These are phyloP conservation scores for Musa schizocarpa DNA, from an alignment of 176 grass and related monocot species.

Conservation along the genomic window DNA sequence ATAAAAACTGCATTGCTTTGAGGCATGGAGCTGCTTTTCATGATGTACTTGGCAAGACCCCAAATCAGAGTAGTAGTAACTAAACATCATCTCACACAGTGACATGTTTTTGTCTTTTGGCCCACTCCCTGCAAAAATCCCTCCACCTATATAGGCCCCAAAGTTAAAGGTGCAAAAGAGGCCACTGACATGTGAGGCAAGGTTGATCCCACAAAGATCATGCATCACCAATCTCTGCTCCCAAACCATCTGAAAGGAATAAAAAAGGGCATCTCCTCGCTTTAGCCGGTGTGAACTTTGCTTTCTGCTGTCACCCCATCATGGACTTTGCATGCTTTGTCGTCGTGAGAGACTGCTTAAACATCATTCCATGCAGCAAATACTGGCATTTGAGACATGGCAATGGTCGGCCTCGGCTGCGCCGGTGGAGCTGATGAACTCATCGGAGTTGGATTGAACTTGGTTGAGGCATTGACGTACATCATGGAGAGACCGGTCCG, in stretches of 20 bases:
- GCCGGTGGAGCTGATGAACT: neutral
- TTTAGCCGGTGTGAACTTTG: neutral
- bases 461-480: neutral
- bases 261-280: neutral
- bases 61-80: no score
- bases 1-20: no score
- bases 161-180: no score
- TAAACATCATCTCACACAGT: no score
- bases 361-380: constrained; percentile 16
- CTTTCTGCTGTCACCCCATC: neutral
- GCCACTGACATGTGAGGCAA: no score
- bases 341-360: neutral
- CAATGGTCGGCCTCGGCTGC: neutral
- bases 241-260: neutral
- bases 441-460: neutral
- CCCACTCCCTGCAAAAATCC: no score
- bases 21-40: no score
- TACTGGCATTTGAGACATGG: neutral
- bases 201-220: no score
- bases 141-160: no score
- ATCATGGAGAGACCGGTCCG: constrained; percentile 33
- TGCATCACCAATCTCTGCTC: neutral
- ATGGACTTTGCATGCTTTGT: neutral
- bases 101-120: no score
- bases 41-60: no score